Conservation (phyloP, 169 alveolate species). For the Plasmodium gallinaceum region DNA sequence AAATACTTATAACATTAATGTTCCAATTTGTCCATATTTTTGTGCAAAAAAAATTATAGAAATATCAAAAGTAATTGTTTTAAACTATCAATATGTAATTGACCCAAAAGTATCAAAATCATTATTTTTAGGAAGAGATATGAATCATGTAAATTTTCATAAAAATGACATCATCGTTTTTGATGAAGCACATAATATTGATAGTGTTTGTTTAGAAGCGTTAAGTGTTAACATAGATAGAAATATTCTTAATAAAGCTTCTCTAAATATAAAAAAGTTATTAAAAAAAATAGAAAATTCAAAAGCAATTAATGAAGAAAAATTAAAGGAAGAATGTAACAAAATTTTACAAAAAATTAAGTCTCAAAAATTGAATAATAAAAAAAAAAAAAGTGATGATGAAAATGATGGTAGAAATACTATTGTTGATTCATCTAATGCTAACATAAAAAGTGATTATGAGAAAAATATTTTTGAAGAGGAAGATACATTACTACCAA, state of each 20-base stretch:
- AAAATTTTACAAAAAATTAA: constrained; percentile 17
- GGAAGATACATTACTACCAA: background rate
- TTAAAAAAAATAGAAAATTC: constrained; percentile 83
- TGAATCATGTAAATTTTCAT: constrained; percentile 27
- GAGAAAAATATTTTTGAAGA: background rate
- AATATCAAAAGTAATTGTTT: constrained; percentile 95
- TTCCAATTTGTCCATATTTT: constrained; percentile 95
- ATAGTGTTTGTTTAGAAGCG: constrained; percentile 98
- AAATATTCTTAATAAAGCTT: constrained; percentile 90
- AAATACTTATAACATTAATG: constrained; percentile 79
- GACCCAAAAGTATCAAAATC: constrained; percentile 96
- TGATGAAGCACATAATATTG: constrained; percentile 99
- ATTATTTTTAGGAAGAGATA: constrained; percentile 40
- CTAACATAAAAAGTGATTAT: background rate
- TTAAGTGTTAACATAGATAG: constrained; percentile 93
- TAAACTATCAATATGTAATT: constrained; percentile 95
- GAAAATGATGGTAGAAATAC: no score
- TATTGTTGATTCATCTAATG: background rate
- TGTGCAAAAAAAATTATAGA: constrained; percentile 94
- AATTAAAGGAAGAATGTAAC: constrained; percentile 64
- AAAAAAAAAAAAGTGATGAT: background rate
- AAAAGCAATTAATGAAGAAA: constrained; percentile 79
- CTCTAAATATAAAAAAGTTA: constrained; percentile 86
- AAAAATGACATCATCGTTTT: constrained; percentile 91
- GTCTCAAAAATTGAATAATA: constrained; percentile 4